phyloP scores from a whole-genome alignment of 2,329 filamentous ascomycete species.

The Stemphylium beticola region DNA sequence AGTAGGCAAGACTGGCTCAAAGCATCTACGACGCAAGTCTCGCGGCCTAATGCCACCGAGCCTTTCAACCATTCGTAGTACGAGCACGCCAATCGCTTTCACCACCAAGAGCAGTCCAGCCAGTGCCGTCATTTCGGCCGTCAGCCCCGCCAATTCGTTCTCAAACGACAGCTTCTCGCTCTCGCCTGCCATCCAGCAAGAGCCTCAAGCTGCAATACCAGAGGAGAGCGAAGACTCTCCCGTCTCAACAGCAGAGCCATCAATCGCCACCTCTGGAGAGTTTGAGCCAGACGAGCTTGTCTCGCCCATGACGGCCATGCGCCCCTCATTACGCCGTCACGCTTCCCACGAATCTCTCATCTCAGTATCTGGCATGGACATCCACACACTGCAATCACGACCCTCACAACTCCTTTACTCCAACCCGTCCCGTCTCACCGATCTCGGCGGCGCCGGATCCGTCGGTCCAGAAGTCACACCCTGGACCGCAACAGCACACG shows the following conservation, averaged over 20 bases:
- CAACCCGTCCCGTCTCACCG: slow-evolving; percentile 59
- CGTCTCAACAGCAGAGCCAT: slow-evolving; percentile 16
- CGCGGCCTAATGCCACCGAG: slow-evolving; percentile 39
- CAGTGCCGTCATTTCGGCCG: slow-evolving; percentile 39
- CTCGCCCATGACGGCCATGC: slow-evolving; percentile 43
- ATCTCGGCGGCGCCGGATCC: slow-evolving; percentile 52
- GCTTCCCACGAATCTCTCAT: slow-evolving; percentile 88
- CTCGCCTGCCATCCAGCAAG: slow-evolving; percentile 29
- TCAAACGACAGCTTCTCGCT: slow-evolving; percentile 38
- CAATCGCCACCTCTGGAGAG: slow-evolving; percentile 32
- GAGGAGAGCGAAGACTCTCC: slow-evolving; percentile 45
- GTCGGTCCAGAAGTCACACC: slow-evolving; percentile 51
- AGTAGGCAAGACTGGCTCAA: slow-evolving; percentile 3
- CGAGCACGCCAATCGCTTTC: slow-evolving; percentile 42
- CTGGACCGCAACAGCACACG: slow-evolving; percentile 54
- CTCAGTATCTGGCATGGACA: slow-evolving; percentile 86
- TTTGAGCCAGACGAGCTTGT: slow-evolving; percentile 39
- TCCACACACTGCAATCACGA: slow-evolving; percentile 77
- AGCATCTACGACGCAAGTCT: slow-evolving; percentile 31
- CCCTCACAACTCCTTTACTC: slow-evolving; percentile 73
- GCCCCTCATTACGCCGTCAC: slow-evolving; percentile 64
- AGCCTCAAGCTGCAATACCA: slow-evolving; percentile 40
- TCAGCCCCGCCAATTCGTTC: slow-evolving; percentile 42
- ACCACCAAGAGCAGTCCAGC: slow-evolving; percentile 45
- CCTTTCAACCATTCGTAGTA: slow-evolving; percentile 39